These are phyloP conservation scores for Fraxinus latifolia DNA, from an alignment of 305 asterid species.

Conservation along the genomic window DNA sequence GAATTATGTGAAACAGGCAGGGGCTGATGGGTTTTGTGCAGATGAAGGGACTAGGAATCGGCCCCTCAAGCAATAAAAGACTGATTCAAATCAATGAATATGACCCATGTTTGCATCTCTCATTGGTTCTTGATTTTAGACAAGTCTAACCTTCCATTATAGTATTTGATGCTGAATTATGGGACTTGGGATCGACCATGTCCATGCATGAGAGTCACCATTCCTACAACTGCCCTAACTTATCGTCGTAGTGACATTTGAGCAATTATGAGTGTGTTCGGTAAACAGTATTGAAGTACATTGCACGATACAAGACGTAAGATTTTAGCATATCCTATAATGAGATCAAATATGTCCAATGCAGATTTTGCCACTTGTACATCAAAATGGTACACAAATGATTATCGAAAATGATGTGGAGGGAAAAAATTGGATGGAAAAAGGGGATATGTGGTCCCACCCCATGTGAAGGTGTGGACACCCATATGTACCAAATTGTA, in stretches of 20 bases:
- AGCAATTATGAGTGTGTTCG: not conserved
- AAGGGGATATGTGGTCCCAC: too few relatives aligned
- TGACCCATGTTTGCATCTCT: constrained; percentile 41
- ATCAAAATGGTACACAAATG: too few relatives aligned
- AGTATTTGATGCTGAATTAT: not conserved
- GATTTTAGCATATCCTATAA: not conserved
- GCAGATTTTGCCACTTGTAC: too few relatives aligned
- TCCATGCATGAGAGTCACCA: not conserved
- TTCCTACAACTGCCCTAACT: not conserved
- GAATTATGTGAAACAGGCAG: constrained; percentile 18
- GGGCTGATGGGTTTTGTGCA: constrained; percentile 11
- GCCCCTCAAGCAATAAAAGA: constrained; percentile 55
- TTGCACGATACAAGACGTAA: not conserved
- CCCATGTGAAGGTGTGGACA: too few relatives aligned
- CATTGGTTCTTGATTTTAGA: constrained; percentile 34
- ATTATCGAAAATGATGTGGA: too few relatives aligned
- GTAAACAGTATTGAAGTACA: not conserved
- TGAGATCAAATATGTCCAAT: not conserved
- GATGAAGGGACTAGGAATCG: constrained; percentile 39
- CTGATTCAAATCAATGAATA: constrained; percentile 28
- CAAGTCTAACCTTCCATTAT: constrained; percentile 9
- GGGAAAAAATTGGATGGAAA: too few relatives aligned
- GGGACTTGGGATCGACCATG: not conserved
- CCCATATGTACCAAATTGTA: too few relatives aligned
- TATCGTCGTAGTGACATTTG: not conserved